Conservation (phyloP, 805 yeast species). For the Ogataea corticis region DNA sequence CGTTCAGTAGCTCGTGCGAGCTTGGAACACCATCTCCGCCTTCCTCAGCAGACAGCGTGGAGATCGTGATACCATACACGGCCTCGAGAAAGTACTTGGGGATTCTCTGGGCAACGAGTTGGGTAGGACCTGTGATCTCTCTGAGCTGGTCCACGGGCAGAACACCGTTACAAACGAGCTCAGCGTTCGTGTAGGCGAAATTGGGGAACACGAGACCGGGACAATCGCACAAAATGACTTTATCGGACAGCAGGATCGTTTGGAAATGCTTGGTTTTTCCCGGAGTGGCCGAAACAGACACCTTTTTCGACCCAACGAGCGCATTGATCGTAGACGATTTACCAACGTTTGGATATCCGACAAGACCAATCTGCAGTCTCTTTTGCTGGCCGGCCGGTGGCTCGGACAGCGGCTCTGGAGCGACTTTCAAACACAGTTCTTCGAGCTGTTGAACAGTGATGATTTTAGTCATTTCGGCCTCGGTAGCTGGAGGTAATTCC, state of each 20-base stretch:
- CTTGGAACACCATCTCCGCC: slow-evolving; percentile 92
- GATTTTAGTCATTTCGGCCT: slow-evolving; percentile 57
- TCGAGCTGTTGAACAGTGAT: slow-evolving; percentile 85
- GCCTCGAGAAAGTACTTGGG: slow-evolving; percentile 91
- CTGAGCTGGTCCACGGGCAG: slow-evolving; percentile 95
- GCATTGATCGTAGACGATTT: slow-evolving; percentile 96
- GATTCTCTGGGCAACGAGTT: slow-evolving; percentile 80
- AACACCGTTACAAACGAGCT: slow-evolving; percentile 97
- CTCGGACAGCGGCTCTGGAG: slow-evolving; percentile 65
- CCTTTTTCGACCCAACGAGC: slow-evolving; percentile 92
- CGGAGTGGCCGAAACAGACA: slow-evolving; percentile 97
- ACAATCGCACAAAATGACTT: slow-evolving; percentile 92
- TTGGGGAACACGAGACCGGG: slow-evolving; percentile 99
- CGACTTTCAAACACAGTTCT: slow-evolving; percentile 67
- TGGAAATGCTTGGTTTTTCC: slow-evolving; percentile 99
- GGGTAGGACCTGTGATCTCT: slow-evolving; percentile 86
- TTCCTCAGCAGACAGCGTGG: slow-evolving; percentile 70
- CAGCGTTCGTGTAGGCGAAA: slow-evolving; percentile 95
- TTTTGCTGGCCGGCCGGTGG: slow-evolving; percentile 59
- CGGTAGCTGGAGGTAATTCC: neutral
- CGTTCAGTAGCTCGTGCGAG: slow-evolving; percentile 81
- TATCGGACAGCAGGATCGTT: slow-evolving; percentile 81
- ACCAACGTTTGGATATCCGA: slow-evolving; percentile 91
- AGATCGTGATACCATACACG: slow-evolving; percentile 87
- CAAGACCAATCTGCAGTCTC: slow-evolving; percentile 86